Base-by-base conservation (phyloP, 495 filamentous ascomycete species). In the Penicillium coffeae region DNA sequence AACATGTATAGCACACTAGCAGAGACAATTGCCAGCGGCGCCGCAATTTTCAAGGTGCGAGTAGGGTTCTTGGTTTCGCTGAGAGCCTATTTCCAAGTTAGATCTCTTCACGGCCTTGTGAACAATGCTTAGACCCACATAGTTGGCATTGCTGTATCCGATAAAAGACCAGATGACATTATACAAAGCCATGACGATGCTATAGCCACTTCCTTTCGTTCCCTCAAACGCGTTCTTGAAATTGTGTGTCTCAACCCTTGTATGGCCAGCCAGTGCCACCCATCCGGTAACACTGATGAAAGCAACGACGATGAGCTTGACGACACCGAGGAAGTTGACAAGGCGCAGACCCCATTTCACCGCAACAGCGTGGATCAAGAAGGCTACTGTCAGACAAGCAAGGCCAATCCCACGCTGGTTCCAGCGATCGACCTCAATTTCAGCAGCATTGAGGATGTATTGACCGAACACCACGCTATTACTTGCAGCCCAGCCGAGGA, bases 381-480 rank as follows among this genome's bases (percentile, higher is more conserved):
- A 81, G 1, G 82, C 78, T 22, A 76, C 76, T 0, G 84, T 83
- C 42, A 85, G 74, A 60, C 83, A 85, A 5, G 79, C 83, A 38
- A 88, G 58, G 1, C 78, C 85, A 46, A 87, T 79, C 18, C 80
- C 83, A 42, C 84, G 80, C 50, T 85, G 79, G 41, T 77, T 79
- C 82, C 85, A 88, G n/a, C 80, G 74, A 50, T 77, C 77, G 7
- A 79, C 76, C 38, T 81, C 74, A 7, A 75, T 62, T 15, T 81
- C 78, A 0, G 78, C 67, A 0, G 85, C 86, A 50, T 76, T 75
- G 44, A 89, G 75, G 39, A 88, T 77, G 50, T 89, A 88, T 40
- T 81, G 73, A 30, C 84, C 84, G 40, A 89, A 89, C 14, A 86
- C 76, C 53, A 88, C 75, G 8, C 80, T 77, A 61, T 88, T 89